Conservation (phyloP, 495 filamentous ascomycete species). For the Podospora conica region DNA sequence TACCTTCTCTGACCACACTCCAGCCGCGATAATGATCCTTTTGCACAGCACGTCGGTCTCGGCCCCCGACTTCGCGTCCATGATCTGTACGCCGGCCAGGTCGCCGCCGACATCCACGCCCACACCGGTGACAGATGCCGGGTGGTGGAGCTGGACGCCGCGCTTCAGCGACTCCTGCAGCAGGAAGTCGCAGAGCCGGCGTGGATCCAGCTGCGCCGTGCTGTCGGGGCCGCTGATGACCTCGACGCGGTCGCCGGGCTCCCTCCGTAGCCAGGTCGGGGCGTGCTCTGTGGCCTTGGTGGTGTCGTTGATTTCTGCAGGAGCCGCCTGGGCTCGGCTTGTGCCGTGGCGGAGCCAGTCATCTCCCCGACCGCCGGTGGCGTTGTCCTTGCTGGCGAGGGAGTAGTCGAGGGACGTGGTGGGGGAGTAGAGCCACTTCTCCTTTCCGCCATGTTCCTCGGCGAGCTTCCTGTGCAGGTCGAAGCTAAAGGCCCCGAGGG, state of each 20-base stretch:
- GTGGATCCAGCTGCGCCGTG: constrained; percentile 62
- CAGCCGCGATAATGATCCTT: constrained; percentile 58
- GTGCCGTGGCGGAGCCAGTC: constrained; percentile 60
- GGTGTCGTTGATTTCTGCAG: constrained; percentile 26
- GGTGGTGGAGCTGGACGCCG: constrained; percentile 63
- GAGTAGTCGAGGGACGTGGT: constrained; percentile 55
- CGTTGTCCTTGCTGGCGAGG: constrained; percentile 25
- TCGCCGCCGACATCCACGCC: constrained; percentile 40
- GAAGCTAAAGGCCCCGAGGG: constrained; percentile 62
- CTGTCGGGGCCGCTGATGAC: constrained; percentile 56
- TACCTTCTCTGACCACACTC: constrained; percentile 62
- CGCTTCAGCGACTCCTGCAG: constrained; percentile 48
- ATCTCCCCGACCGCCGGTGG: constrained; percentile 33
- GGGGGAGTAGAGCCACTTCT: constrained; percentile 63
- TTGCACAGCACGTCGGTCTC: constrained; percentile 52
- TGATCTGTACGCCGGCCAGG: constrained; percentile 44
- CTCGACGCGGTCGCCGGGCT: constrained; percentile 48
- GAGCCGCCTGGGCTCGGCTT: constrained; percentile 56
- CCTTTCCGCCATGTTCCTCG: constrained; percentile 49
- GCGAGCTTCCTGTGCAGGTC: constrained; percentile 60
- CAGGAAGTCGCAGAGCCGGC: constrained; percentile 57
- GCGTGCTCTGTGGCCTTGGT: constrained; percentile 3
- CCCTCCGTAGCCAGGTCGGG: constrained; percentile 57
- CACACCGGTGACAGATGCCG: constrained; percentile 49
- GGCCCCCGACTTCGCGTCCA: constrained; percentile 36